Conservation (phyloP, 768 basidiomycete genomes). For the Tricholoma saponaceum region DNA sequence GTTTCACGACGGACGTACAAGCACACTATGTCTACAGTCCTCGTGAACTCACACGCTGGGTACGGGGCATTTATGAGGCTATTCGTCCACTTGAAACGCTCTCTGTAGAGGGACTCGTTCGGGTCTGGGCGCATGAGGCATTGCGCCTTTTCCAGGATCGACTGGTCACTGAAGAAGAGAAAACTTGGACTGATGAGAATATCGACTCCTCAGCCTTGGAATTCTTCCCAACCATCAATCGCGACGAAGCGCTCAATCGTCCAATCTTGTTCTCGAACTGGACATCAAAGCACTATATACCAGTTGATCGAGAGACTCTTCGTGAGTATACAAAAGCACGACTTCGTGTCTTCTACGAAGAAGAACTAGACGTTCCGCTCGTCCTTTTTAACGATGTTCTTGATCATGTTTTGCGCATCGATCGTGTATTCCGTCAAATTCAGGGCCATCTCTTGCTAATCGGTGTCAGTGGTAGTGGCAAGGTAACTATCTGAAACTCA, state of each 20-base stretch:
- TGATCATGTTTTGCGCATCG: conserved; percentile 96
- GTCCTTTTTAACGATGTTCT: conserved; percentile 98
- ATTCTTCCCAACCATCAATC: conserved; percentile 92
- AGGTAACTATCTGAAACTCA: conserved; percentile 49
- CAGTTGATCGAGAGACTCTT: conserved; percentile 89
- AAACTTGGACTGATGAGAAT: conserved; percentile 90
- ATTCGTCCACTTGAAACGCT: conserved; percentile 92
- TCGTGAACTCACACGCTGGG: conserved; percentile 97
- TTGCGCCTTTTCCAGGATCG: conserved; percentile 97
- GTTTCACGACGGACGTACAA: conserved; percentile 95
- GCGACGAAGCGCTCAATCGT: conserved; percentile 77
- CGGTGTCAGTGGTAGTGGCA: conserved; percentile 97
- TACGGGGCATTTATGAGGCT: conserved; percentile 95
- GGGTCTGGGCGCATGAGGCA: conserved; percentile 98
- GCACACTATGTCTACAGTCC: conserved; percentile 99
- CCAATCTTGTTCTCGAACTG: conserved; percentile 99
- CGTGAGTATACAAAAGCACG: conserved; percentile 97
- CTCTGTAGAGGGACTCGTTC: conserved; percentile 90
- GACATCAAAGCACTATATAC: conserved; percentile 96
- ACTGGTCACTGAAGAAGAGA: conserved; percentile 89
- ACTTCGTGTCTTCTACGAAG: conserved; percentile 97
- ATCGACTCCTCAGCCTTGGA: conserved; percentile 80
- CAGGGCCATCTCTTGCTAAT: conserved; percentile 96
- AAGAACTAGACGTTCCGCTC: conserved; percentile 95
- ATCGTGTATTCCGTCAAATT: conserved; percentile 97